phyloP scores from a whole-genome alignment of 176 grass and related monocot genomes.

The Oryza glumipatula region DNA sequence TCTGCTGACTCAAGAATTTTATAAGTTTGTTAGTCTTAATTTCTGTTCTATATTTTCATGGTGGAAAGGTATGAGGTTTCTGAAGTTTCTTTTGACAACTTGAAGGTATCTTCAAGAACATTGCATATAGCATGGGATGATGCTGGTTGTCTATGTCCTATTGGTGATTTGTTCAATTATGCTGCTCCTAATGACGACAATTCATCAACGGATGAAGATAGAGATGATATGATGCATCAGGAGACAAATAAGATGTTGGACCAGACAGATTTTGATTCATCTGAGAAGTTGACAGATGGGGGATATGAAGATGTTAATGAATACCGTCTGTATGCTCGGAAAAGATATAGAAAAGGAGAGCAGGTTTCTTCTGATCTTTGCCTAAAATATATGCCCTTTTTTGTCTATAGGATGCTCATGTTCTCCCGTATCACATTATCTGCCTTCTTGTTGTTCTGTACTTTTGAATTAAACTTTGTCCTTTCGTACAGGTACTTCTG shows the following conservation, averaged over 20 bases:
- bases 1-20: neutral
- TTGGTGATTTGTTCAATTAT: constrained; percentile 98
- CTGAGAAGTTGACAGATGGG: constrained; percentile 78
- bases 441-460: neutral
- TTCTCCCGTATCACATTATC: neutral
- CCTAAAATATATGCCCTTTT: neutral
- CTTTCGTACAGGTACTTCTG: constrained; percentile 72
- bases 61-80: constrained; percentile 4
- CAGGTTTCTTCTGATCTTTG: constrained; percentile 54
- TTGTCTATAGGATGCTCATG: neutral
- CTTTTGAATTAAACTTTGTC: neutral
- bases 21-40: constrained; percentile 1
- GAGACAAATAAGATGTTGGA: constrained; percentile 29
- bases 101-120: constrained; percentile 85
- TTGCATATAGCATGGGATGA: constrained; percentile 95
- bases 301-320: constrained; percentile 68
- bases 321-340: constrained; percentile 89
- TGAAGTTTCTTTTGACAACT: constrained; percentile 27
- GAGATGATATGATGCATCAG: constrained; percentile 32
- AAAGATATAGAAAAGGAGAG: constrained; percentile 73
- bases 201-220: constrained; percentile 46
- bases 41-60: constrained; percentile 8
- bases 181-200: constrained; percentile 66
- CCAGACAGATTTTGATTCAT: constrained; percentile 37
- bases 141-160: constrained; percentile 88